These are phyloP conservation scores for Stagonosporopsis chrysanthemi DNA, from an alignment of 2,329 filamentous ascomycete genomes.

Conservation along the genomic window DNA sequence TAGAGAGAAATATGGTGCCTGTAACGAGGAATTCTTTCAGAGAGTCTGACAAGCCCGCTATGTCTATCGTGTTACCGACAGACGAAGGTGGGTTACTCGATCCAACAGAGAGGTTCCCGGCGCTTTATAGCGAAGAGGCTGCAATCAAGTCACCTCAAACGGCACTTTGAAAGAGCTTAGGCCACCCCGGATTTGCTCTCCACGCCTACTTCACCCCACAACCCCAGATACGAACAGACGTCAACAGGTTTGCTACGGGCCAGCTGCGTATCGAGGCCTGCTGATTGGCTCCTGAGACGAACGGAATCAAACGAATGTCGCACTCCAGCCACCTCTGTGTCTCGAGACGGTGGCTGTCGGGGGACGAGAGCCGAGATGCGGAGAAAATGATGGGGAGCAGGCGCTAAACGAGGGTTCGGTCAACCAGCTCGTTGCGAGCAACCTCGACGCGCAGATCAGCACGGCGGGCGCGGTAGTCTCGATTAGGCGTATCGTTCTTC, in stretches of 20 bases:
- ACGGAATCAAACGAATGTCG: background rate
- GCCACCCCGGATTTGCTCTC: conserved; percentile 35
- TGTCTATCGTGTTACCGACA: conserved; percentile 3
- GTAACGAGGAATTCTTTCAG: background rate
- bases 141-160: conserved; percentile 22
- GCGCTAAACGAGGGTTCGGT: conserved; percentile 10
- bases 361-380: conserved; percentile 3
- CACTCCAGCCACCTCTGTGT: conserved; percentile 10
- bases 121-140: conserved; percentile 36
- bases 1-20: background rate
- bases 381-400: conserved; percentile 8
- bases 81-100: conserved; percentile 9
- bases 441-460: conserved; percentile 10
- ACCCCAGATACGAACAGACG: conserved; percentile 21
- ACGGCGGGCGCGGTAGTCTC: background rate
- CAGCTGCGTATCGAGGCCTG: conserved; percentile 3
- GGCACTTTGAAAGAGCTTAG: conserved; percentile 25
- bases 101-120: conserved; percentile 11
- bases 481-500: background rate
- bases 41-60: background rate
- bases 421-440: conserved; percentile 16
- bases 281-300: conserved; percentile 23
- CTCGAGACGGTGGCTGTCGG: conserved; percentile 26
- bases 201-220: conserved; percentile 29
- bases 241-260: conserved; percentile 16